phyloP scores from a whole-genome alignment of 768 basidiomycete species.

The Ephemerocybe angulata region DNA sequence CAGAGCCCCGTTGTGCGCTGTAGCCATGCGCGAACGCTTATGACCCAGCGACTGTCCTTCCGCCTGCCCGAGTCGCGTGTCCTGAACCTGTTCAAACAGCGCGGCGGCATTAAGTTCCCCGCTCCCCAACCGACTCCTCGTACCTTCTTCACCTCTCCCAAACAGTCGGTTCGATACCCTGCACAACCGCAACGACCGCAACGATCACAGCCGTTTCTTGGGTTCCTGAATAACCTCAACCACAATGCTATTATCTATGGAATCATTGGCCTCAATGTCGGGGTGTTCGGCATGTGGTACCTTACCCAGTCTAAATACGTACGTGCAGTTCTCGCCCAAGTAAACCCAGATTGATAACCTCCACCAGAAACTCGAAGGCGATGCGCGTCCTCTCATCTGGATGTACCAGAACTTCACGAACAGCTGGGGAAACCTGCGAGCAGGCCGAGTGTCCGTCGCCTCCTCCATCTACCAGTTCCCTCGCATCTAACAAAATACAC shows the following conservation, averaged over 20 bases:
- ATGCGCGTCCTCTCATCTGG: conserved; percentile 36
- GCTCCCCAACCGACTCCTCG: background rate
- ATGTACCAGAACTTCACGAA: conserved; percentile 64
- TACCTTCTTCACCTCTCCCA: conserved; percentile 20
- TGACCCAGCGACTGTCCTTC: background rate
- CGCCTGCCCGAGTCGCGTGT: conserved; percentile 2
- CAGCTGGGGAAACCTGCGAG: conserved; percentile 54
- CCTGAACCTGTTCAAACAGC: background rate
- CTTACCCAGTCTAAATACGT: conserved; percentile 38
- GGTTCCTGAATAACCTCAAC: conserved; percentile 53
- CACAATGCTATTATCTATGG: conserved; percentile 52
- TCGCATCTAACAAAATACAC: background rate
- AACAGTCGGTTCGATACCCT: conserved; percentile 16
- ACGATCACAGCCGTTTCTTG: conserved; percentile 17
- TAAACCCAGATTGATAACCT: background rate
- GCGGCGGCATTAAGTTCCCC: background rate
- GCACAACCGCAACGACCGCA: conserved; percentile 10
- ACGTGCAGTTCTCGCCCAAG: conserved; percentile 11
- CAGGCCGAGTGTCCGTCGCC: conserved; percentile 60
- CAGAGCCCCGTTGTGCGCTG: background rate
- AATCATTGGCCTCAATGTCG: conserved; percentile 61
- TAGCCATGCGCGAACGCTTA: background rate
- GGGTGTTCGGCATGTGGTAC: conserved; percentile 60
- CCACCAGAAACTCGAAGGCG: conserved; percentile 36
- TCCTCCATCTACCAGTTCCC: background rate